Percentiles rank a stretch among this genome's conserved stretches.
Conservation (phyloP, 2,329 filamentous ascomycete genomes). For the Ambrosiella xylebori region DNA sequence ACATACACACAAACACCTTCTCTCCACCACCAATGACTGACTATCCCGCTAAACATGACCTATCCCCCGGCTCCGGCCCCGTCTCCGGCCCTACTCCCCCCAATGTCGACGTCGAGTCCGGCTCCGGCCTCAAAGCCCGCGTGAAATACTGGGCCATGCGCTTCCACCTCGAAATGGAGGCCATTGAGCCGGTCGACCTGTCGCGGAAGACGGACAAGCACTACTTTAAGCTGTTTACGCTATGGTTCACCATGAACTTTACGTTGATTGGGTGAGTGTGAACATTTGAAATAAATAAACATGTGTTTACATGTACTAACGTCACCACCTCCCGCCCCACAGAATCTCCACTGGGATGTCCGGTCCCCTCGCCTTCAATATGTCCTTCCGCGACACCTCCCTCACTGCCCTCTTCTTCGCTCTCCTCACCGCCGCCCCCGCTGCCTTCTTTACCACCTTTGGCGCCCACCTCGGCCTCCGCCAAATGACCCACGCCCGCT, state of each 20-base stretch:
- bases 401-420: constrained; percentile 31
- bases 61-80: too few relatives aligned
- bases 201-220: constrained; percentile 19
- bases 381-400: constrained; percentile 26
- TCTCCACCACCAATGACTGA: too few relatives aligned
- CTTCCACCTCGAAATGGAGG: constrained; percentile 17
- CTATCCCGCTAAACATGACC: too few relatives aligned
- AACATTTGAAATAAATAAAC: too few relatives aligned
- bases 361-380: constrained; percentile 25
- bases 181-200: constrained; percentile 18
- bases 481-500: constrained; percentile 31
- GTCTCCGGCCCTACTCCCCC: too few relatives aligned
- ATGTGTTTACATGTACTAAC: neutral
- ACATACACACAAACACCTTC: too few relatives aligned
- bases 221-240: constrained; percentile 19
- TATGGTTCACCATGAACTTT: constrained; percentile 20
- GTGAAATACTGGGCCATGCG: neutral
- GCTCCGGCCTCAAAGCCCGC: neutral
- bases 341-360: constrained; percentile 27
- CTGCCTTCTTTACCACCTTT: constrained; percentile 26
- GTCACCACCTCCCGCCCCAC: neutral
- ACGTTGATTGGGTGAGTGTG: constrained; percentile 19
- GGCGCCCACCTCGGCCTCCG: constrained; percentile 29
- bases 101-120: neutral
- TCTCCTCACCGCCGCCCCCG: constrained; percentile 22